phyloP scores from a whole-genome alignment of 164 flowering plant species.

The Tetracentron sinense region DNA sequence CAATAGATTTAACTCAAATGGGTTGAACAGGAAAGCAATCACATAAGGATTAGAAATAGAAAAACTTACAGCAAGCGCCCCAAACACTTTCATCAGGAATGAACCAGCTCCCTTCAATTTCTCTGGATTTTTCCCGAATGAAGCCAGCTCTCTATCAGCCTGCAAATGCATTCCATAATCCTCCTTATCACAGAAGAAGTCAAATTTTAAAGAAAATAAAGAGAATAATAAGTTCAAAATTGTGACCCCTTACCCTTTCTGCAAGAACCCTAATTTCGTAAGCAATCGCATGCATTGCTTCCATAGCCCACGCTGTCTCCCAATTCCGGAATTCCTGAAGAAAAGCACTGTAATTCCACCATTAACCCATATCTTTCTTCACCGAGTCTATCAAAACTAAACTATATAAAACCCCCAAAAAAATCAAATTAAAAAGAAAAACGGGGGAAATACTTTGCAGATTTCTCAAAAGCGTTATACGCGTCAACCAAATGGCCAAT shows the following conservation, averaged over 20 bases:
- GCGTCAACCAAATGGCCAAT: constrained; percentile 58
- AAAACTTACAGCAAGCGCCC: constrained; percentile 87
- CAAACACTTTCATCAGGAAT: constrained; percentile 95
- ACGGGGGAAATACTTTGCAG: constrained; percentile 52
- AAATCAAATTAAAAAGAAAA: not conserved
- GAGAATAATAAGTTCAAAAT: not conserved
- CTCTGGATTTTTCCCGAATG: constrained; percentile 75
- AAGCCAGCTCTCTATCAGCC: constrained; percentile 92
- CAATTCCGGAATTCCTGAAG: constrained; percentile 92
- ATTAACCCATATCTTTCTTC: constrained; percentile 5
- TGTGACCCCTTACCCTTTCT: constrained; percentile 56
- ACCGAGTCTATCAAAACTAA: not conserved
- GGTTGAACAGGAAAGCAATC: not conserved
- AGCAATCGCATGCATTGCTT: constrained; percentile 63
- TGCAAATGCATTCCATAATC: constrained; percentile 23
- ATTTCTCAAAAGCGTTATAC: constrained; percentile 75
- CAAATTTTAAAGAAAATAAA: not conserved
- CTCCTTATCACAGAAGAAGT: not conserved
- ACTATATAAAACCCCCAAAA: constrained; percentile 1
- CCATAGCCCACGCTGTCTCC: constrained; percentile 98
- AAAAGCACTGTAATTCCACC: constrained; percentile 61
- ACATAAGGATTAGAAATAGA: not conserved
- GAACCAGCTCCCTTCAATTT: constrained; percentile 98
- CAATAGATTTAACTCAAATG: too few relatives aligned
- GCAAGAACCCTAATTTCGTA: constrained; percentile 95